Conservation (phyloP, 495 filamentous ascomycete species). For the Aspergillus bertholletiae region DNA sequence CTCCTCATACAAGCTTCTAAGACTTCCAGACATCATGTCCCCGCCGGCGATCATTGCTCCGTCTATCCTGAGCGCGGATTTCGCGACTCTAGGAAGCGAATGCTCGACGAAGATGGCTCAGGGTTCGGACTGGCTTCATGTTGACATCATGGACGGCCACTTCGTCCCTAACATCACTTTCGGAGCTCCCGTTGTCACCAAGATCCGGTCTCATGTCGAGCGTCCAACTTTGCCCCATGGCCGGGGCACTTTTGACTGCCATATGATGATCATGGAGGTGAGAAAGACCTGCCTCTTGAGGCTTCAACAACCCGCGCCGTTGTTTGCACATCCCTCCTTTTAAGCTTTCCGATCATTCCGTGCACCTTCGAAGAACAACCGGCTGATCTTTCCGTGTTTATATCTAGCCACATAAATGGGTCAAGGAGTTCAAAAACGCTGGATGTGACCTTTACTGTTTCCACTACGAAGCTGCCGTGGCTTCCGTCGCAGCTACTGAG, state of each 20-base stretch:
- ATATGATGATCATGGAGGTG: slow-evolving; percentile 99
- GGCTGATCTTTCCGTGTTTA: slow-evolving; percentile 1
- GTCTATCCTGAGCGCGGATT: slow-evolving; percentile 96
- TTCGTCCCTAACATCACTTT: slow-evolving; percentile 99
- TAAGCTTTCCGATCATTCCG: neutral
- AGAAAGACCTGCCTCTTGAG: neutral
- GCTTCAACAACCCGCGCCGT: neutral
- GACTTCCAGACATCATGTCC: slow-evolving; percentile 53
- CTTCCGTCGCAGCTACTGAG: slow-evolving; percentile 75
- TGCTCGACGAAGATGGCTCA: slow-evolving; percentile 77
- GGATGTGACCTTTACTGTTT: slow-evolving; percentile 99
- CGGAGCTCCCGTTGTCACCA: slow-evolving; percentile 88
- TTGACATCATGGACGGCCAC: slow-evolving; percentile 96
- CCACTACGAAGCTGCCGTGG: slow-evolving; percentile 95
- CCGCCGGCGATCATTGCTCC: slow-evolving; percentile 93
- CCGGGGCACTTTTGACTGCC: slow-evolving; percentile 95
- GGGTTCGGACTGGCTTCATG: slow-evolving; percentile 74
- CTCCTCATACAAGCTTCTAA: neutral
- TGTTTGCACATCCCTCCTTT: neutral
- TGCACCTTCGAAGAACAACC: neutral
- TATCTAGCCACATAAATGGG: slow-evolving; percentile 90
- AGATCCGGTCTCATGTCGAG: slow-evolving; percentile 81
- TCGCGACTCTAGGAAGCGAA: slow-evolving; percentile 77
- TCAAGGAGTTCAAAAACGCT: slow-evolving; percentile 86
- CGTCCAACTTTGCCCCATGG: slow-evolving; percentile 54